Percentiles rank a stretch among this genome's conserved stretches.
phyloP scores from a whole-genome alignment of 257 asterid genomes.

The Paraleonurus japonicus region DNA sequence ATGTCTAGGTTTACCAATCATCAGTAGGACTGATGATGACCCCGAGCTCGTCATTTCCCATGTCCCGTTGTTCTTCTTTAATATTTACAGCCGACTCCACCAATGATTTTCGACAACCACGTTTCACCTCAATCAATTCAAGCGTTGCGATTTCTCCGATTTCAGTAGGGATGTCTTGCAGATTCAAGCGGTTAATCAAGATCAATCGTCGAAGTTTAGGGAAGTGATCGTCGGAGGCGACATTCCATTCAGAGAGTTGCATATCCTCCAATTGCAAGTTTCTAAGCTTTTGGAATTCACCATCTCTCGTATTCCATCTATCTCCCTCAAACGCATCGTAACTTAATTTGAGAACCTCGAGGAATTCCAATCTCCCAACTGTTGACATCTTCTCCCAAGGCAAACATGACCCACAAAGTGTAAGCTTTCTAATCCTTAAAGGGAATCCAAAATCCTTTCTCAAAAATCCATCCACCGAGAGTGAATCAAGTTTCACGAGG shows the following conservation, averaged over 20 bases:
- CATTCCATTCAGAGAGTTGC: conserved; percentile 5
- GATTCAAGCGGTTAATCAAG: background rate
- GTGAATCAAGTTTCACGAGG: background rate
- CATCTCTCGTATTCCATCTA: too few species aligned
- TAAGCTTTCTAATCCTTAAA: conserved; percentile 12
- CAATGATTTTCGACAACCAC: background rate
- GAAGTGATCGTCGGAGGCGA: background rate
- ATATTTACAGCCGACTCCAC: background rate
- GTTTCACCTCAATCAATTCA: background rate
- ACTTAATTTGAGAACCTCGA: too few species aligned
- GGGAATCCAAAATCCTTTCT: conserved; percentile 5
- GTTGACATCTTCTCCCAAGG: too few species aligned
- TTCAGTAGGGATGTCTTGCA: conserved; percentile 20
- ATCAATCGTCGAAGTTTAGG: background rate
- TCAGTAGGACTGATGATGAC: too few species aligned
- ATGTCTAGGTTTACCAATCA: too few species aligned
- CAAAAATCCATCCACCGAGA: background rate
- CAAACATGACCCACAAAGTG: background rate
- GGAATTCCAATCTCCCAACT: too few species aligned
- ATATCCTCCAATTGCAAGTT: conserved; percentile 5
- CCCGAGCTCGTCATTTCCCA: background rate
- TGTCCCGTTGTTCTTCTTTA: background rate
- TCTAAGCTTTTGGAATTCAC: background rate
- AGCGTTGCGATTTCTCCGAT: conserved; percentile 15
- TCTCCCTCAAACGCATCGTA: too few species aligned